Percentiles rank a stretch among this genome's conserved stretches.
Conservation (phyloP, 2,329 filamentous ascomycete species). For the Microthyrium microscopicum region DNA sequence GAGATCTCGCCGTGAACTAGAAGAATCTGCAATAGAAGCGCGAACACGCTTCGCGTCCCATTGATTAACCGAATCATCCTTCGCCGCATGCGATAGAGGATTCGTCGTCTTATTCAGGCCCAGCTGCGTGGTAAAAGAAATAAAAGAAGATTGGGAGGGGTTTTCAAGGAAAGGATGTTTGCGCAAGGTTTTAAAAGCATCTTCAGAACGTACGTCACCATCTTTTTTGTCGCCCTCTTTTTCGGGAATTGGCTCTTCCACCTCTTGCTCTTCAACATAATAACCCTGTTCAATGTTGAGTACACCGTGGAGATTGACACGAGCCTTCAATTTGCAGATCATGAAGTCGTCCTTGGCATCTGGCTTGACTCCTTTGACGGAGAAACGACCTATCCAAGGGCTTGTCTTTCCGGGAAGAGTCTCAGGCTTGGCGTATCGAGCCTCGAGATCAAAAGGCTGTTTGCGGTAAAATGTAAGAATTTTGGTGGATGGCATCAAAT, state of each 20-base stretch:
- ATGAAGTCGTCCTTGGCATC: conserved; percentile 93
- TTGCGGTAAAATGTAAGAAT: conserved; percentile 99
- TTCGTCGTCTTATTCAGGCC: too few species aligned
- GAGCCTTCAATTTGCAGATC: conserved; percentile 99
- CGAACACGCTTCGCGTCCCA: too few species aligned
- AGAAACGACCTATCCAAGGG: conserved; percentile 94
- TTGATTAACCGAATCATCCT: too few species aligned
- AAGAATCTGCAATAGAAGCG: too few species aligned
- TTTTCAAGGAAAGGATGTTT: too few species aligned
- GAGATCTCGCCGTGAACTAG: too few species aligned
- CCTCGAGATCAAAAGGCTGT: conserved; percentile 91
- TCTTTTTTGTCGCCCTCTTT: conserved; percentile 40
- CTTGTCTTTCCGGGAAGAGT: conserved; percentile 74
- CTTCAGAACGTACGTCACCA: conserved; percentile 47
- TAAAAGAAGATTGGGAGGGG: neutral
- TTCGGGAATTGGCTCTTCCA: conserved; percentile 78
- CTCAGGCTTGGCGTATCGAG: conserved; percentile 78
- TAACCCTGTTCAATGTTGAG: conserved; percentile 95
- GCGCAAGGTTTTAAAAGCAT: too few species aligned
- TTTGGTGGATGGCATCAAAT: conserved; percentile 94
- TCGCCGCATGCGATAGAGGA: too few species aligned
- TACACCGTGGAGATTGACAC: conserved; percentile 89
- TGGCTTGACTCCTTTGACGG: conserved; percentile 91
- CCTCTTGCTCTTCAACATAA: conserved; percentile 93
- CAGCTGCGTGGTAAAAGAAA: too few species aligned